Percentiles rank a stretch among this genome's conserved stretches.
Conservation (phyloP, 805 yeast genomes). For the Hanseniaspora mollemarum region DNA sequence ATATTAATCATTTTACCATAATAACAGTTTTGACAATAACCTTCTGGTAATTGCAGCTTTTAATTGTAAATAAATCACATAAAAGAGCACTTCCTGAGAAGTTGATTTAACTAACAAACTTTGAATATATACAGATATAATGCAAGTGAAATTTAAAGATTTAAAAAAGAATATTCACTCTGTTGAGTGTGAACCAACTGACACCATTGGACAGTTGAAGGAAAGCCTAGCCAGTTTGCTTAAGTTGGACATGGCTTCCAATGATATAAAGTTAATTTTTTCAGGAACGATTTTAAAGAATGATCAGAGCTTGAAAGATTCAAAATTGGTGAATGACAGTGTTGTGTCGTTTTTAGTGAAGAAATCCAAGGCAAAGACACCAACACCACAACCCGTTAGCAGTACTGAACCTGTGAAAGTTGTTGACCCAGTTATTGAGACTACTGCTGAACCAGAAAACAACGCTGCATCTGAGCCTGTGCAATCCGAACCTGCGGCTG, state of each 20-base stretch:
- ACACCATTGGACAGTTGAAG: slow-evolving; percentile 60
- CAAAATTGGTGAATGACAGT: slow-evolving; percentile 70
- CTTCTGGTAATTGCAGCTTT: too few species aligned
- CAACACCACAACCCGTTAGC: slow-evolving; percentile 24
- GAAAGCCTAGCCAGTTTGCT: slow-evolving; percentile 55
- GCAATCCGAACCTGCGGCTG: slow-evolving; percentile 21
- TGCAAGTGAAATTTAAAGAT: slow-evolving; percentile 60
- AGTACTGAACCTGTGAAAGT: slow-evolving; percentile 24
- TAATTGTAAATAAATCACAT: too few species aligned
- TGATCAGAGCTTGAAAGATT: slow-evolving; percentile 57
- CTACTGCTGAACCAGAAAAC: neutral
- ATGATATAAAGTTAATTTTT: slow-evolving; percentile 78
- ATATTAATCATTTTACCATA: too few species aligned
- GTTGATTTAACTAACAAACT: neutral
- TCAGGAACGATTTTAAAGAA: slow-evolving; percentile 87
- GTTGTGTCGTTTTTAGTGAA: slow-evolving; percentile 82
- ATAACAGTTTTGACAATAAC: too few species aligned
- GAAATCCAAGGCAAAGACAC: slow-evolving; percentile 19
- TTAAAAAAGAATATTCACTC: slow-evolving; percentile 83
- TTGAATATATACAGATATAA: slow-evolving; percentile 20
- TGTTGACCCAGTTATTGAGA: slow-evolving; percentile 18
- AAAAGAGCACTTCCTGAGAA: too few species aligned
- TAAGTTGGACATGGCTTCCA: slow-evolving; percentile 15
- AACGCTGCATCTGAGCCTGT: slow-evolving; percentile 13
- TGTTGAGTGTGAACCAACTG: slow-evolving; percentile 59